Conservation (phyloP, 2,329 filamentous ascomycete species). For the Cladosporium sp. region DNA sequence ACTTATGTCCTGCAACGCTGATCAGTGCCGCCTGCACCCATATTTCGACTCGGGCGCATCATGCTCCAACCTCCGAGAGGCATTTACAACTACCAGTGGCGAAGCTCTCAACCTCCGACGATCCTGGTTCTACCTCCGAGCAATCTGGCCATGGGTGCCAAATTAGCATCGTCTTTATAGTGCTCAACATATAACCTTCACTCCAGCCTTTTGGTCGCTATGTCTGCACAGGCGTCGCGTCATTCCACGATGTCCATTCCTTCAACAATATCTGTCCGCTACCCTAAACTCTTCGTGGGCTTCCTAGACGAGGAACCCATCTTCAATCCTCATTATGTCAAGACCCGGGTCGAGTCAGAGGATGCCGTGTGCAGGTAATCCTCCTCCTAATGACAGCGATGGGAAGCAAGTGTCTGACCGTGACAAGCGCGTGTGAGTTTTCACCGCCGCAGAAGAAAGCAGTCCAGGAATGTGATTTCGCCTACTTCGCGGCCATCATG, state of each 20-base stretch:
- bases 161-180: neutral
- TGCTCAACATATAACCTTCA: neutral
- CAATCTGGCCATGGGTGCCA: too few relatives aligned
- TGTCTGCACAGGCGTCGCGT: neutral
- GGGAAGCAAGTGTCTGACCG: neutral
- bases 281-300: neutral
- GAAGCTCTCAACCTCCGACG: too few relatives aligned
- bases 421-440: neutral
- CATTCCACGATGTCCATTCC: neutral
- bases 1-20: too few relatives aligned
- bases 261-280: neutral
- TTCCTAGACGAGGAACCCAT: neutral
- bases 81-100: too few relatives aligned
- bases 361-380: neutral
- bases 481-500: slow-evolving; percentile 1
- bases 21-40: too few relatives aligned
- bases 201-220: neutral
- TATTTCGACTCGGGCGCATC: too few relatives aligned
- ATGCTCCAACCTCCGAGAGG: too few relatives aligned
- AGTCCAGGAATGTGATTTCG: neutral
- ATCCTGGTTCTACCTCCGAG: too few relatives aligned
- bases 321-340: neutral
- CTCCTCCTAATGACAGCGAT: neutral
- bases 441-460: neutral
- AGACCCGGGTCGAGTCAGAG: neutral